Evolutionary conservation across 2,329 filamentous ascomycete genomes (phyloP), one percentile per base, ranked within the genome.

Genomic region (Neofusicoccum cordaticola): DNA sequence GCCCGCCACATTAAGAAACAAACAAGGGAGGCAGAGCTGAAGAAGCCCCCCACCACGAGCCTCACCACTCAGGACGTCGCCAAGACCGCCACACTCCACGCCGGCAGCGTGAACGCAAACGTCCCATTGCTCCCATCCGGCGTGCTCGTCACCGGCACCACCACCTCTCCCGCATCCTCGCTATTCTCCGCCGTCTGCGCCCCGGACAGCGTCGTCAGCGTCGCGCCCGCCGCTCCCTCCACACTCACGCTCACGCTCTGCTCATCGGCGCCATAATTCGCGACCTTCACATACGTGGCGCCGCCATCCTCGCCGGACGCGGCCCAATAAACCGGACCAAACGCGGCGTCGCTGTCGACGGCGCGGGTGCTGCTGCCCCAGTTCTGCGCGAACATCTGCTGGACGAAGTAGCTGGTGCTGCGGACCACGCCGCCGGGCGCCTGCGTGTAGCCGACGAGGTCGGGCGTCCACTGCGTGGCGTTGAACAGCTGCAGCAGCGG

Each of bases 21-120:
- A 31, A 31, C 27, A 31, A 31, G 27, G 6, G 27, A 7, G 27
- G 27, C 27, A 31, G 27, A 7, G 27, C 27, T 31, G 27, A 31
- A 22, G 3, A 22, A 22, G 22, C 27, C 27, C 27, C 27, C 27
- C 5, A 7, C 5, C 5, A 31, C 27, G 27, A 31, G 27, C 27
- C 27, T 5, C 27, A 31, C 27, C 27, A 31, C 27, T 31, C 27
- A 31, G 1, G 27, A 31, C 27, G 27, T 39, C 42, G 42, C 73
- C 27, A 77, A 78, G 51, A 77, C 76, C 0, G 71, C 71, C 15
- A 65, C 63, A 35, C 53, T 39, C 4, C 63, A 65, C 4, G 63
- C 63, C 13, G 63, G 63, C 19, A 65, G n/a, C 27, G 42, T 11
- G 4, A 65, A 1, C 6, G 37, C 2, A 45, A 65, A 61, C 17